Percentiles rank a stretch among this genome's conserved stretches.
Evolutionary conservation across 768 basidiomycete genomes (phyloP).

Genomic region (Lactifluus hygrophoroides): DNA sequence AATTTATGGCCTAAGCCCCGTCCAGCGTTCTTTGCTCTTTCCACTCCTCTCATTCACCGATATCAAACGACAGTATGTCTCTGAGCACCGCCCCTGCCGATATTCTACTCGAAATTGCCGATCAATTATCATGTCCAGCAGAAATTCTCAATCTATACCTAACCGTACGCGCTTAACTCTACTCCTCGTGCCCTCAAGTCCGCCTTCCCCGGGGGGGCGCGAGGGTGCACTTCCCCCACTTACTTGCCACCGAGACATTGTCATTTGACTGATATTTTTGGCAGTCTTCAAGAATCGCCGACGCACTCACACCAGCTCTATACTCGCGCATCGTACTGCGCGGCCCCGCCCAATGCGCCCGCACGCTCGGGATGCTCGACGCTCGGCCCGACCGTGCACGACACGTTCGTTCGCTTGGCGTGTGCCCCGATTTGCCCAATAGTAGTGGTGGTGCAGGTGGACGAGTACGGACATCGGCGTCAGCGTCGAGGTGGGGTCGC

Average conservation of each 20-base stretch:
- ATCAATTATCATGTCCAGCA: slow-evolving; percentile 39
- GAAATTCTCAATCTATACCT: slow-evolving; percentile 54
- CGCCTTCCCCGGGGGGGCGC: no score
- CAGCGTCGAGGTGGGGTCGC: slow-evolving; percentile 11
- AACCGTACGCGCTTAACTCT: slow-evolving; percentile 37
- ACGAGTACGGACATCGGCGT: slow-evolving; percentile 1
- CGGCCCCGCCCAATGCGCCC: slow-evolving; percentile 48
- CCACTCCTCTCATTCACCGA: background rate
- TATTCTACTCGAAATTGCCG: slow-evolving; percentile 58
- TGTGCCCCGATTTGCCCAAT: slow-evolving; percentile 34
- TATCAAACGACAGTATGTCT: background rate
- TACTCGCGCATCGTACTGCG: slow-evolving; percentile 51
- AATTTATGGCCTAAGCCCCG: no score
- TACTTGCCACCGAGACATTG: no score
- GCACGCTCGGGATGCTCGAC: slow-evolving; percentile 58
- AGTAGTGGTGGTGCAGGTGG: no score
- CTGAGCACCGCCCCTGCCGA: slow-evolving; percentile 40
- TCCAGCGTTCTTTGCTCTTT: background rate
- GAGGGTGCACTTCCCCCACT: no score
- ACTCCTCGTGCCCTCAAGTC: background rate
- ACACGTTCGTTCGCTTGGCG: slow-evolving; percentile 52
- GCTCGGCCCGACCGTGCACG: slow-evolving; percentile 49
- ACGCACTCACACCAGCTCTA: slow-evolving; percentile 45
- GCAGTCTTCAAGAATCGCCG: slow-evolving; percentile 49
- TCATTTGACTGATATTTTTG: background rate